phyloP scores from a whole-genome alignment of 371 early-diverging fungal genomes.

The Coemansia sp. region DNA sequence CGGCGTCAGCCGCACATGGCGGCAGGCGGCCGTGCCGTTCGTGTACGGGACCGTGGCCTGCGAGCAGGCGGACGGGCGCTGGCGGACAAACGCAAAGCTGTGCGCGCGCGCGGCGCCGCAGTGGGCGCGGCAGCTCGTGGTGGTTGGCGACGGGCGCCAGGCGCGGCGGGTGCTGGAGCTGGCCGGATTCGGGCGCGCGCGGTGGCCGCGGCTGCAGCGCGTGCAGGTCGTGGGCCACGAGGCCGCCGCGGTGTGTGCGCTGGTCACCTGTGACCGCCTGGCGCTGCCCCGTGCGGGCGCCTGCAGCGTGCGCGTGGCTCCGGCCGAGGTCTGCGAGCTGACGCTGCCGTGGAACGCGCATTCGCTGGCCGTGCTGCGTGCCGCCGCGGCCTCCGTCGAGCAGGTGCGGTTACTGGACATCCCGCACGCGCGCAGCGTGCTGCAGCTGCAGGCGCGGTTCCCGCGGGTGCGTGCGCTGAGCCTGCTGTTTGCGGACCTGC shows the following conservation, averaged over 20 bases:
- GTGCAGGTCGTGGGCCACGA: background rate
- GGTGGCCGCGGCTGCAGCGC: constrained; percentile 3
- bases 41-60: constrained; percentile 26
- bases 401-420: constrained; percentile 11
- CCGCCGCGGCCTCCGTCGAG: background rate
- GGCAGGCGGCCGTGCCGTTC: constrained; percentile 18
- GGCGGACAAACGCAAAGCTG: constrained; percentile 20
- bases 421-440: constrained; percentile 2
- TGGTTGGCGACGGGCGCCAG: background rate
- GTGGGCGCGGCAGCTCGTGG: constrained; percentile 13
- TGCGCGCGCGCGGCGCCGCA: background rate
- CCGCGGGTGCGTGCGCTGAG: background rate
- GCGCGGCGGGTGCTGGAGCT: background rate
- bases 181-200: background rate
- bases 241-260: background rate
- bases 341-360: background rate
- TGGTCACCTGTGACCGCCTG: background rate
- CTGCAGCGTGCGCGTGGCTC: constrained; percentile 2
- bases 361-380: background rate
- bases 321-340: background rate
- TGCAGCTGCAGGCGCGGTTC: background rate
- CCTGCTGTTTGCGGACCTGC: background rate
- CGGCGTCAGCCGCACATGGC: constrained; percentile 20
- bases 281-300: background rate
- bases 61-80: constrained; percentile 15